Evolutionary conservation across 441 rosid species (phyloP), one percentile per base, ranked within the genome.

Genomic region (Pelargonium citronellum): DNA sequence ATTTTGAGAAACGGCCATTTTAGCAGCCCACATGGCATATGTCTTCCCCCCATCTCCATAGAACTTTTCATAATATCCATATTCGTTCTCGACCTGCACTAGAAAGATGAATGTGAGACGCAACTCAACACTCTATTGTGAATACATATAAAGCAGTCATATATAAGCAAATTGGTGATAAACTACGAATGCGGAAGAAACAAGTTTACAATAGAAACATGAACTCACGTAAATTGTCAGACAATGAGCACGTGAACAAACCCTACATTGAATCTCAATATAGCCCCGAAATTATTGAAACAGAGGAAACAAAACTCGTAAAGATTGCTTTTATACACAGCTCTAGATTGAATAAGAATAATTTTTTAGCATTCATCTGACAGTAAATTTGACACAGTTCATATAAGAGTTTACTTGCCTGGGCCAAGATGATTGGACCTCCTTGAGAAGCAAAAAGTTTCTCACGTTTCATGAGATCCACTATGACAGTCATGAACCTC

Each of bases 341-440:
- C 53, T 47, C 5, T 47, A 47, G 53, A 13, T 47, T 47, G 53
- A 13, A n/a, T 12, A 12, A 47, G 53, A 47, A 47, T 47, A 47
- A 12, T 49, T 12, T 47, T 47, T 41, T 41, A 41, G 44, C 44
- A 41, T 41, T 41, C 44, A 41, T 8, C 44, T 7, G 44, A 41
- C 44, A 41, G 11, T 41, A 0, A 12, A 49, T 49, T 49, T 49
- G 57, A 49, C 57, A n/a, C 57, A 49, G 13, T 49, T 49, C 1
- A 49, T 49, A 15, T 4, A 49, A 49, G 57, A 55, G 6, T 55
- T 55, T 57, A 67, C 82, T 85, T 82, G 76, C 99, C 96, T 92
- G 99, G 67, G 99, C 79, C 79, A 95, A 79, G 83, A 95, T 92
- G 74, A 95, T 92, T 47, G 99, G 98, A 75, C 99, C 99, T 68